Base-by-base conservation (phyloP, 352 stramenopile genomes). In the Globisporangium uncinulatum region DNA sequence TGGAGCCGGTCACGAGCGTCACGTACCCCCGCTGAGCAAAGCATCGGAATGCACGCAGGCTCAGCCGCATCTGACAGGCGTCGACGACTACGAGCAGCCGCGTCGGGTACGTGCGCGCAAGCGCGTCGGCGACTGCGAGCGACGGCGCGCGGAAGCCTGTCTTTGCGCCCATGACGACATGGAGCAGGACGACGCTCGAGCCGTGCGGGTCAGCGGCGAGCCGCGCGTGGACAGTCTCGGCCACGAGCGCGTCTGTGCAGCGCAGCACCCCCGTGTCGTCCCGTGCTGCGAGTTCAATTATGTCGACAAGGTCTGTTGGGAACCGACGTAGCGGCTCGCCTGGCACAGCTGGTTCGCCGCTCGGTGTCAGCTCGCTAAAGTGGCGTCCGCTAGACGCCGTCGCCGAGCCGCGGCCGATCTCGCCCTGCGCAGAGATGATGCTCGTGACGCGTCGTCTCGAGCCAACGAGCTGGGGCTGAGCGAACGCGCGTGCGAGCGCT, bases 151-250 rank as follows among this genome's bases (percentile, higher is more conserved):
- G 73, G 56, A 91, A 90, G 13, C 87, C 87, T 6, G 86, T 96
- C 59, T 96, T 96, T 19, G 87, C 74, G 34, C 87, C 87, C 62
- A 92, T 75, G 19, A 96, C 86, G 0, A 94, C 74, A 54, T 96
- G 87, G 10, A 96, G 58, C 44, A 96, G 66, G 54, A 92, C 84
- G 29, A 96, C 86, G 48, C 81, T 80, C 52, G 63, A 63, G 57
- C 58, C 37, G 50, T 72, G 24, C 20, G 68, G 51, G 51, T 70
- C 59, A 4, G 82, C 58, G 15, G 91, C 72, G 47, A 81, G 54
- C 14, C 74, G 62, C 14, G 67, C 43, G 10, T 29, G 24, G 24
- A 94, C 77, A 5, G 74, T 69, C 19, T 77, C 58, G 29, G 61
- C 52, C 8, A 92, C 71, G 5, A 56, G 31, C 4, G 62, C 62